Evolutionary conservation across 2,329 filamentous ascomycete species (phyloP), one percentile per base, ranked within the genome.

Genomic region (Drechslera avenae): DNA sequence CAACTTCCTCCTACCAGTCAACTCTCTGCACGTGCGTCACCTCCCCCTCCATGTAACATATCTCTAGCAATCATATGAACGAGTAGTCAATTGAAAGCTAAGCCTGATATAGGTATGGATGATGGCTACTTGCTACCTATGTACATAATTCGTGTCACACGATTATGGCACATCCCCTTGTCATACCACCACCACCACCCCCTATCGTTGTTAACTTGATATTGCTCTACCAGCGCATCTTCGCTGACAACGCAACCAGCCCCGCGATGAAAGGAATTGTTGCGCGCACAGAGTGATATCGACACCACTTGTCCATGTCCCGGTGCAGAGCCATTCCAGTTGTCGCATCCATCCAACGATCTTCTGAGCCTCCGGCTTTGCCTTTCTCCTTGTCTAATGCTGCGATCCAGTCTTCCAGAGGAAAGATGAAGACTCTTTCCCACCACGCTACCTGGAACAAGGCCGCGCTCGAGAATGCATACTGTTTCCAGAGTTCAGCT

Each of bases 381-480:
- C 13, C 31, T 9, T 42, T 37, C 16, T 30, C 30, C 30, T 49
- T 35, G 13, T 16, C 32, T 16, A 49, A 14, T 21, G 14, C 31
- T 7, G 39, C 39, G 18, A 43, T 43, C 9, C n/a, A 14, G 18
- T 12, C 33, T 14, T 49, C 46, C 9, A 49, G 46, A 9, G 46
- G 46, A 32, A 49, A 49, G 19, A 49, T 43, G 39, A 49, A 42
- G 5, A 49, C 23, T 28, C 39, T 36, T 33, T 49, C 46, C 39
- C 39, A 49, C 46, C 46, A 49, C 9, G 39, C 46, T 10, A 49
- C 46, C 18, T 49, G 32, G 10, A 49, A 23, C 32, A 49, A 31
- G 3, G 46, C 42, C n/a, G 13, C 21, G 16, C 23, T 34, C 8
- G 39, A 18, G 6, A 32, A n/a, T 7, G 39, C 39, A 23, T 26